Evolutionary conservation across 768 basidiomycete species (phyloP), one percentile per base, ranked within the genome.

Genomic region (Clathrus columnatus): DNA sequence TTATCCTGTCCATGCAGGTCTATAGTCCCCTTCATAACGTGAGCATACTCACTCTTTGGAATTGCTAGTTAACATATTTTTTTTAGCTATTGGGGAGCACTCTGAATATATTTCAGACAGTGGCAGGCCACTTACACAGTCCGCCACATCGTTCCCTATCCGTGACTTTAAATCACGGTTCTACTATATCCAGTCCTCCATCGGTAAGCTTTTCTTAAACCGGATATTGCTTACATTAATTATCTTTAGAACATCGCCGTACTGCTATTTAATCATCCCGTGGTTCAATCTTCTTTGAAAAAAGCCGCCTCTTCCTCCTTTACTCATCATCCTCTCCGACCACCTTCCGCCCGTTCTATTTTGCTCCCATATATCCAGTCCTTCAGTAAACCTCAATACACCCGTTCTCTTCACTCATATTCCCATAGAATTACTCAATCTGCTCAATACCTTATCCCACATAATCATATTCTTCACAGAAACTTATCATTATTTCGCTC

Each of bases 21-120:
- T 55, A 47, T 48, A 17, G 29, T 10, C 42, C 54, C 16, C 29
- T 47, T 45, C 51, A 53, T n/a, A 43, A 55, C 29, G 54, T 30
- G 26, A 30, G 44, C 48, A 21, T 26, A 10, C 32, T 2, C 2
- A 27, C 46, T 20, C 48, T 17, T 55, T 2, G 14, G 10, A 20
- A 47, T 47, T 28, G 14, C 26, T 1, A 47, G 29, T 55, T 17
- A 28, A 28, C 14, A 20, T n/a, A 30, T 32, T 17, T 51, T 21
- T n/a, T 50, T 50, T 46, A 55, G 54, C 16, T 55, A 20, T 26
- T 55, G 45, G 46, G 54, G 14, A 48, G 44, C 16, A 46, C 54
- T 3, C 46, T 55, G 42, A 55, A 17, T n/a, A 24, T 55, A 23
- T 45, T 55, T n/a, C 45, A 55, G 7, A 55, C n/a, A 16, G 45